These are phyloP conservation scores for Nicotiana obtusifolia DNA, from an alignment of 257 asterid genomes.

Conservation along the genomic window DNA sequence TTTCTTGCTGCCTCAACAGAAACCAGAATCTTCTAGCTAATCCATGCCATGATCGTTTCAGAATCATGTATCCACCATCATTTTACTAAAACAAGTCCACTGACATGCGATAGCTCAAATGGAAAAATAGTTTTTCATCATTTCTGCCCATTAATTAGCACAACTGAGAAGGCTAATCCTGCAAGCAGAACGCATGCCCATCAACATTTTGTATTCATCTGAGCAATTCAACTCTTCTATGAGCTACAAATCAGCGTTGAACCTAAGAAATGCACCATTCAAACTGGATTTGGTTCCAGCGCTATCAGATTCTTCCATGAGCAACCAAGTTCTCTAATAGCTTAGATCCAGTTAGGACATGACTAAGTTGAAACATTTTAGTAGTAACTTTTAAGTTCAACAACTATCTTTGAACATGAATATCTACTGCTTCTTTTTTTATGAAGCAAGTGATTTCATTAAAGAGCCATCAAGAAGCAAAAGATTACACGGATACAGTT, in stretches of 20 bases:
- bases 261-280: not conserved
- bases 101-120: not conserved
- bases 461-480: too few species aligned
- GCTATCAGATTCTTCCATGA: not conserved
- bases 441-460: too few species aligned
- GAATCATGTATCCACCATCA: not conserved
- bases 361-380: not conserved
- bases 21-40: not conserved
- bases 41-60: not conserved
- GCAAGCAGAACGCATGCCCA: not conserved
- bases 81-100: not conserved
- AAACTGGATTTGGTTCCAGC: not conserved
- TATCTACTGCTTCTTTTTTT: not conserved
- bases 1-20: not conserved
- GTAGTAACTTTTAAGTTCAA: not conserved
- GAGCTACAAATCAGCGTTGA: not conserved
- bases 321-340: not conserved
- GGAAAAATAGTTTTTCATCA: too few species aligned
- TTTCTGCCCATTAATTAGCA: not conserved
- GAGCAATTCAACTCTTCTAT: not conserved
- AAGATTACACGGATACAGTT: too few species aligned
- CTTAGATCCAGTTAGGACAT: not conserved
- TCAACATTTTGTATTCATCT: too few species aligned
- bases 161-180: not conserved
- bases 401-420: not conserved